Conservation (phyloP, 1,284 basidiomycete genomes). For the Singerocomus inundabilis region DNA sequence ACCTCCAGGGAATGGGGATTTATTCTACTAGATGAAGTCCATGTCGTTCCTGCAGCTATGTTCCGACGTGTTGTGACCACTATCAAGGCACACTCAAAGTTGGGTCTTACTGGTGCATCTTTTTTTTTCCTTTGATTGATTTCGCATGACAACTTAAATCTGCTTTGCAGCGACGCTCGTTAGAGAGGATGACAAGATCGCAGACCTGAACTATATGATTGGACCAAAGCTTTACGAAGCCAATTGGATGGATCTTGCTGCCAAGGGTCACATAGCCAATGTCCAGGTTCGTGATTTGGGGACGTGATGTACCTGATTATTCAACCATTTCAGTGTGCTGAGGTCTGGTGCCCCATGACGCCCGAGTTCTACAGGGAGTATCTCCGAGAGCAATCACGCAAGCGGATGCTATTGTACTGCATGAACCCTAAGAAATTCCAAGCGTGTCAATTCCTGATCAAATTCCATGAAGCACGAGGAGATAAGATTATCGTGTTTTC, state of each 20-base stretch:
- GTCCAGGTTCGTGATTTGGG: slow-evolving; percentile 71
- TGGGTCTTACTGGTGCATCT: slow-evolving; percentile 81
- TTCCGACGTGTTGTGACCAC: slow-evolving; percentile 94
- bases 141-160: slow-evolving; percentile 8
- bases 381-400: slow-evolving; percentile 87
- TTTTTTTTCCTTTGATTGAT: neutral
- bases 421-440: slow-evolving; percentile 99
- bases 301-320: slow-evolving; percentile 4
- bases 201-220: slow-evolving; percentile 98
- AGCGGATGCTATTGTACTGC: slow-evolving; percentile 95
- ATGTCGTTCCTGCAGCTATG: slow-evolving; percentile 97
- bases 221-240: slow-evolving; percentile 99
- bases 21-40: slow-evolving; percentile 93
- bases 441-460: slow-evolving; percentile 97
- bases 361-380: slow-evolving; percentile 99
- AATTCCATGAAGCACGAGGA: slow-evolving; percentile 96
- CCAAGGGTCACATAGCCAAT: slow-evolving; percentile 98
- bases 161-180: slow-evolving; percentile 83
- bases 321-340: slow-evolving; percentile 72
- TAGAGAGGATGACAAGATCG: slow-evolving; percentile 98
- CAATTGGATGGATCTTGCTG: slow-evolving; percentile 99
- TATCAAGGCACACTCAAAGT: slow-evolving; percentile 96
- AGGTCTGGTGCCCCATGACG: slow-evolving; percentile 99
- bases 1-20: slow-evolving; percentile 95
- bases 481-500: slow-evolving; percentile 99